Evolutionary conservation across 2,329 filamentous ascomycete species (phyloP).

Genomic region (Dendrostoma leiphaemia): DNA sequence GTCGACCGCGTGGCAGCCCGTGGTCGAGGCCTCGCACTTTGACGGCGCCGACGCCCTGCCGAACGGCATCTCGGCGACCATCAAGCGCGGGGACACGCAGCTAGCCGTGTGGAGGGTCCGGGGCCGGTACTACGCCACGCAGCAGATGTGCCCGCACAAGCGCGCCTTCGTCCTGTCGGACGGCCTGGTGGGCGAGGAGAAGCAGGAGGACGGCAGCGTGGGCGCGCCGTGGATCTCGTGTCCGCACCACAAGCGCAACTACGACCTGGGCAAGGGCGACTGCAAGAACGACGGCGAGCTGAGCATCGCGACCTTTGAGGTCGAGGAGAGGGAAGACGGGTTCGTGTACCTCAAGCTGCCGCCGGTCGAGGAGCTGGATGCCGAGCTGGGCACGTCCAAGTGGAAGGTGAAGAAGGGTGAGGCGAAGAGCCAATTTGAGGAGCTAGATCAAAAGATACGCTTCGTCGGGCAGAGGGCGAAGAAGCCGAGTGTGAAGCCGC

Average conservation of each 20-base stretch:
- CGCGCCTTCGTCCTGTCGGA: conserved; percentile 87
- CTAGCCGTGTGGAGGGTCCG: conserved; percentile 82
- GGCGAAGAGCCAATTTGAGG: conserved; percentile 38
- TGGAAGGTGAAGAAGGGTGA: conserved; percentile 79
- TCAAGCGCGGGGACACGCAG: conserved; percentile 88
- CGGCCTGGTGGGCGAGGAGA: conserved; percentile 72
- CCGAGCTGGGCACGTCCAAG: conserved; percentile 70
- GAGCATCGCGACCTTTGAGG: conserved; percentile 79
- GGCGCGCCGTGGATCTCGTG: conserved; percentile 75
- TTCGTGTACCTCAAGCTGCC: conserved; percentile 80
- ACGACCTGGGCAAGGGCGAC: conserved; percentile 67
- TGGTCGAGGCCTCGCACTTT: conserved; percentile 71
- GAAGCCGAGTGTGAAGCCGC: conserved; percentile 38
- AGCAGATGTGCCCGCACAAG: conserved; percentile 95
- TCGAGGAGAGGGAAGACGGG: conserved; percentile 70
- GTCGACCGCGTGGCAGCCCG: conserved; percentile 72
- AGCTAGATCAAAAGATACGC: conserved; percentile 45
- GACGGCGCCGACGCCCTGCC: conserved; percentile 58
- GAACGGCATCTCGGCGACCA: conserved; percentile 70
- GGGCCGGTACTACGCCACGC: conserved; percentile 78
- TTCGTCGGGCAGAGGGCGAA: conserved; percentile 43
- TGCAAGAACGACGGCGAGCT: conserved; percentile 74
- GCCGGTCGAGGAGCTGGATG: conserved; percentile 76
- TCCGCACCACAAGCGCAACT: conserved; percentile 89
- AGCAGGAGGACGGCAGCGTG: conserved; percentile 27